Percentiles rank a stretch among this genome's conserved stretches.
Evolutionary conservation across 306 rosid genomes (phyloP).

Genomic region (Lablab purpureus): DNA sequence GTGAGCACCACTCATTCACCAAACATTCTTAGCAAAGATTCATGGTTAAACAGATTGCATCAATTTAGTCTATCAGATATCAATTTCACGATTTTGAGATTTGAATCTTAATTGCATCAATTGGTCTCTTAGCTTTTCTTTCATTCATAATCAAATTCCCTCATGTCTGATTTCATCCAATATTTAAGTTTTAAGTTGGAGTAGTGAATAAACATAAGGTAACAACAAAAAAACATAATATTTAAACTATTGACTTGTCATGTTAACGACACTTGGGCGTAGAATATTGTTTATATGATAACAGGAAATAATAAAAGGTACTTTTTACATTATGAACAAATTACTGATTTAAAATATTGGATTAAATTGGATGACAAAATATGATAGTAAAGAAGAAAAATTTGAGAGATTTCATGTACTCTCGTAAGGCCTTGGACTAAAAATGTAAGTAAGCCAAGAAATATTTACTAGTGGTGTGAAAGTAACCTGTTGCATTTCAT

Average conservation of each 20-base stretch:
- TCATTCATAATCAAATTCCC: background rate
- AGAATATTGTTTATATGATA: background rate
- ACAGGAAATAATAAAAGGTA: background rate
- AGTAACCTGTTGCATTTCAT: slow-evolving; percentile 84
- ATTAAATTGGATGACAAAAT: background rate
- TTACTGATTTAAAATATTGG: background rate
- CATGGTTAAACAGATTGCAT: background rate
- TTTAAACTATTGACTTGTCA: background rate
- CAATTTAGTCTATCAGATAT: background rate
- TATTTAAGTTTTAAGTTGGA: background rate
- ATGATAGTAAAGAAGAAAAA: background rate
- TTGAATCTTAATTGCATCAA: background rate
- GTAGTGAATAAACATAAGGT: background rate
- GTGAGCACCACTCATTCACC: slow-evolving; percentile 13
- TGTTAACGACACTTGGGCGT: too few relatives aligned
- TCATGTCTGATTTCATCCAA: background rate
- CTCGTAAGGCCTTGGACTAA: too few relatives aligned
- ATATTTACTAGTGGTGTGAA: background rate
- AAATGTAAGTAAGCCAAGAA: background rate
- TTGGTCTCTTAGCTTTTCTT: background rate
- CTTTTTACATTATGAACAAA: background rate
- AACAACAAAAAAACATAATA: background rate
- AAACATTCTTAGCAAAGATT: slow-evolving; percentile 3
- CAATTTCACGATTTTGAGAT: background rate
- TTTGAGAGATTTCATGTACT: too few relatives aligned